Evolutionary conservation across 768 basidiomycete genomes (phyloP).

Genomic region (Rossbeevera mucosa): DNA sequence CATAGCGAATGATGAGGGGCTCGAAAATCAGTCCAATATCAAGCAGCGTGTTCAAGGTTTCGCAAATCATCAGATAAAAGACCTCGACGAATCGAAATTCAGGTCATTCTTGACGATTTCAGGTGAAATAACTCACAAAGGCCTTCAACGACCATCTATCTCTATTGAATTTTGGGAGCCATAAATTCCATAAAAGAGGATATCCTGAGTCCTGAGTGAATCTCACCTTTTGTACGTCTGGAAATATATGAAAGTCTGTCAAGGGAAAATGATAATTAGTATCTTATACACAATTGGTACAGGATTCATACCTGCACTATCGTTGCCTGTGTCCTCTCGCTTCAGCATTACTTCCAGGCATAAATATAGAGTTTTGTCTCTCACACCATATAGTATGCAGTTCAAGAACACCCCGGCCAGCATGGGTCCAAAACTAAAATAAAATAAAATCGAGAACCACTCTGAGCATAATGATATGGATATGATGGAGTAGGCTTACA

Average conservation of each 20-base stretch:
- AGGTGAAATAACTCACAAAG: slow-evolving; percentile 32
- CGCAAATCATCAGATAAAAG: slow-evolving; percentile 39
- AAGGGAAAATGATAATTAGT: background rate
- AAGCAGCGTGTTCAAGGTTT: slow-evolving; percentile 45
- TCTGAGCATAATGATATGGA: background rate
- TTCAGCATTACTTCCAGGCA: background rate
- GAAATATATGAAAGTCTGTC: slow-evolving; percentile 45
- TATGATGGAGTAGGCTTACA: background rate
- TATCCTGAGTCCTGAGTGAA: background rate
- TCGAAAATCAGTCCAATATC: slow-evolving; percentile 44
- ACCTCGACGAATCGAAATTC: slow-evolving; percentile 29
- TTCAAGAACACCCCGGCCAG: slow-evolving; percentile 13
- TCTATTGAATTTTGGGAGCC: slow-evolving; percentile 21
- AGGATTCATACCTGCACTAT: slow-evolving; percentile 9
- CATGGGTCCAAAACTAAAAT: slow-evolving; percentile 29
- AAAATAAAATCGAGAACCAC: slow-evolving; percentile 34
- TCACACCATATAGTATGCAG: slow-evolving; percentile 15
- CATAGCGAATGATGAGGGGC: slow-evolving; percentile 44
- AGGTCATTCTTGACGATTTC: background rate
- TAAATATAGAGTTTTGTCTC: background rate
- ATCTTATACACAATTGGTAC: background rate
- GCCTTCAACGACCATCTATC: slow-evolving; percentile 44
- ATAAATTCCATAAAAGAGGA: background rate
- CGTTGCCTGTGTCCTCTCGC: background rate
- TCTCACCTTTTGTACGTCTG: slow-evolving; percentile 28